Evolutionary conservation across 2,329 filamentous ascomycete genomes (phyloP).

Genomic region (Orbilia quercus): DNA sequence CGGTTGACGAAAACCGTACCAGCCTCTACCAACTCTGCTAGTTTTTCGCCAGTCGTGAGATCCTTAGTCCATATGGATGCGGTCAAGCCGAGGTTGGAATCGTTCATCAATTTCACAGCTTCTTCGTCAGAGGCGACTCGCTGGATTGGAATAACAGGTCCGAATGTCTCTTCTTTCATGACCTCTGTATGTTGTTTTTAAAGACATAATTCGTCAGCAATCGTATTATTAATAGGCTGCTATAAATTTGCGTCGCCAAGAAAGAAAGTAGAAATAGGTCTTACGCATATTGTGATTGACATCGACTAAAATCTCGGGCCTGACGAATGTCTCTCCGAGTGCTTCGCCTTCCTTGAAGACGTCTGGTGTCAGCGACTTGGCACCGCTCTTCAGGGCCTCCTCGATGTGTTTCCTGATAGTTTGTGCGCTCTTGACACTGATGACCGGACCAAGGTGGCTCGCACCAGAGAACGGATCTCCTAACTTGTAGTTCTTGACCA

Average conservation of each 20-base stretch:
- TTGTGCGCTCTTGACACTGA: constrained; percentile 72
- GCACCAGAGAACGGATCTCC: constrained; percentile 83
- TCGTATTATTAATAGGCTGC: neutral
- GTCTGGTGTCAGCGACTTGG: constrained; percentile 82
- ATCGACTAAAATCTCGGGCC: constrained; percentile 81
- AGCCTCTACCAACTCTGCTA: constrained; percentile 84
- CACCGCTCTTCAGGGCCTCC: constrained; percentile 84
- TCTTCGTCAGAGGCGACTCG: constrained; percentile 84
- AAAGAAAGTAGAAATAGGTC: constrained; percentile 12
- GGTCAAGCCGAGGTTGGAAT: constrained; percentile 91
- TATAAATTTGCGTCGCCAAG: neutral
- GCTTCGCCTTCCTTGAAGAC: constrained; percentile 58
- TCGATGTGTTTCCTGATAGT: constrained; percentile 79
- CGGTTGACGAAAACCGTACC: constrained; percentile 97
- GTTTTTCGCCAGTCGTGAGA: constrained; percentile 75
- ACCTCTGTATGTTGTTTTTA: constrained; percentile 72
- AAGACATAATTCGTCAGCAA: constrained; percentile 12
- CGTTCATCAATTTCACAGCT: constrained; percentile 88
- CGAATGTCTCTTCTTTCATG: constrained; percentile 96
- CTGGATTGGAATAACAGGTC: constrained; percentile 89
- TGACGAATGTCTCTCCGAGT: constrained; percentile 71
- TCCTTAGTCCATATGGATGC: constrained; percentile 99
- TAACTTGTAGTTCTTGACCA: constrained; percentile 72
- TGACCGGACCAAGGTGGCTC: constrained; percentile 77
- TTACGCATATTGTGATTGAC: constrained; percentile 72